Percentiles rank a stretch among this genome's conserved stretches.
Conservation (phyloP, 2,329 filamentous ascomycete genomes). For the Hypomyces rosellus region DNA sequence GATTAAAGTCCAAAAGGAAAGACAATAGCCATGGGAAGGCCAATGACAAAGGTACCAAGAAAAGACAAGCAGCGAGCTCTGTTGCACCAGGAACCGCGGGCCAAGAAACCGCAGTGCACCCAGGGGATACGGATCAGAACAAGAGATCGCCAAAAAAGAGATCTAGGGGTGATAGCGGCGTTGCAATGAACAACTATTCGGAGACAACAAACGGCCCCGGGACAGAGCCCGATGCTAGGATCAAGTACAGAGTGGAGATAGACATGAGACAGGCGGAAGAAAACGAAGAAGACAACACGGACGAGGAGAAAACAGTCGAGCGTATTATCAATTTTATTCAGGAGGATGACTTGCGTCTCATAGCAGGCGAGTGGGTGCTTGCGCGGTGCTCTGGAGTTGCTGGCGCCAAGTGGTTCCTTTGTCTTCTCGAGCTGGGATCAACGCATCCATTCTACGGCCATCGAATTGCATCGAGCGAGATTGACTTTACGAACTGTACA, state of each 20-base stretch:
- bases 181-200: not conserved
- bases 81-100: too few species aligned
- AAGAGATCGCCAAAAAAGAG: not conserved
- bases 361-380: conserved; percentile 12
- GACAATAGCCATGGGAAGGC: not conserved
- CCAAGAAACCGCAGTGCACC: too few species aligned
- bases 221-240: too few species aligned
- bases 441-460: conserved; percentile 11
- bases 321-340: conserved; percentile 12
- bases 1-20: not conserved
- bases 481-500: conserved; percentile 6
- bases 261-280: not conserved
- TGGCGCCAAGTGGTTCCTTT: conserved; percentile 11
- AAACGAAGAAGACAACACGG: not conserved
- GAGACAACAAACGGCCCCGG: not conserved
- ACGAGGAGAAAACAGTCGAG: conserved; percentile 5
- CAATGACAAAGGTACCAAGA: not conserved
- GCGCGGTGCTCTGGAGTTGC: conserved; percentile 7
- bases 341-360: conserved; percentile 5
- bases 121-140: not conserved
- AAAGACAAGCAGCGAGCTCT: too few species aligned
- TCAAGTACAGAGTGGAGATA: too few species aligned
- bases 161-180: not conserved
- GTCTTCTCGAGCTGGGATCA: conserved; percentile 10
- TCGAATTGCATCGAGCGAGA: conserved; percentile 10